phyloP scores from a whole-genome alignment of 2,329 filamentous ascomycete species.

The Pseudogymnoascus sp. region DNA sequence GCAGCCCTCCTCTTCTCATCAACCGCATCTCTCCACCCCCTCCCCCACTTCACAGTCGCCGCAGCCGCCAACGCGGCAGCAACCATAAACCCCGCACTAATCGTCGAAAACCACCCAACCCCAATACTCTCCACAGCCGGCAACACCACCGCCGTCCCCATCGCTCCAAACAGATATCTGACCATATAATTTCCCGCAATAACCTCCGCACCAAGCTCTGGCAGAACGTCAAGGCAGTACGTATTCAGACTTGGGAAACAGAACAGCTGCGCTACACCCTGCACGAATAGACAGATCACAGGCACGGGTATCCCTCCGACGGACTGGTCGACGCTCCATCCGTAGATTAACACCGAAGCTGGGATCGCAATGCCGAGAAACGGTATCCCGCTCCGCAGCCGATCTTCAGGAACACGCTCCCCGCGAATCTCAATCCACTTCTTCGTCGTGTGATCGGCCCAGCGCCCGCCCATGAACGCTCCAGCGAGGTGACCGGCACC shows the following conservation, averaged over 20 bases:
- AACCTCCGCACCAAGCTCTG: constrained; percentile 62
- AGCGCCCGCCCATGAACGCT: constrained; percentile 65
- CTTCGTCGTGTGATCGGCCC: constrained; percentile 61
- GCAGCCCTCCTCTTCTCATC: constrained; percentile 41
- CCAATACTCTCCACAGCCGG: constrained; percentile 69
- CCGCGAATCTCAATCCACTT: constrained; percentile 57
- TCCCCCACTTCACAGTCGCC: constrained; percentile 24
- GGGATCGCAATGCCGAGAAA: constrained; percentile 55
- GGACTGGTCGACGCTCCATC: constrained; percentile 49
- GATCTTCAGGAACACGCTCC: constrained; percentile 59
- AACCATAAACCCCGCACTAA: constrained; percentile 53
- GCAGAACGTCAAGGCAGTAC: constrained; percentile 80
- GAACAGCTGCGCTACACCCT: constrained; percentile 68
- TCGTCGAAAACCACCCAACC: constrained; percentile 75
- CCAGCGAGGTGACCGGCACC: constrained; percentile 64
- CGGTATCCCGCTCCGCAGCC: constrained; percentile 52
- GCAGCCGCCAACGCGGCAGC: constrained; percentile 21
- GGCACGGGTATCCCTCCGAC: constrained; percentile 53
- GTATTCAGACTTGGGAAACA: constrained; percentile 72
- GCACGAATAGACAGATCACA: constrained; percentile 66
- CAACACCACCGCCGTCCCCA: constrained; percentile 64
- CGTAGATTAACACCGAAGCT: constrained; percentile 60
- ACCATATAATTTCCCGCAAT: constrained; percentile 75
- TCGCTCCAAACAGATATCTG: constrained; percentile 67
- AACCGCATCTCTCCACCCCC: constrained; percentile 38